A percentile compares a stretch with the other conserved stretches of the same genome.
Conservation (phyloP, 1,284 basidiomycete species). For the Tilletia indica region DNA sequence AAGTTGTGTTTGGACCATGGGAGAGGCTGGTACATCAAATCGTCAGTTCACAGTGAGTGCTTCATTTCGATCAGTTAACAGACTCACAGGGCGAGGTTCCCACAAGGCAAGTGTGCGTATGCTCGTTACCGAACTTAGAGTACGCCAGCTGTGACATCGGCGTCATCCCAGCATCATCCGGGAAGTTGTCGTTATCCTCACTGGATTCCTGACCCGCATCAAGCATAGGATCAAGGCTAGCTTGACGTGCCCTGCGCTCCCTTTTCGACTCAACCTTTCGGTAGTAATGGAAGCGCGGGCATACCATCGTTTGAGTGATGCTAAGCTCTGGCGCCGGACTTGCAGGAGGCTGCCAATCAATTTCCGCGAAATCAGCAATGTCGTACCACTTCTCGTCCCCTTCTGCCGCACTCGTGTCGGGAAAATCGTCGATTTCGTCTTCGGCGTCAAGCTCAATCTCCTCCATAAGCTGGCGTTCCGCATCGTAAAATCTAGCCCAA, state of each 20-base stretch:
- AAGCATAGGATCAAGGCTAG: background rate
- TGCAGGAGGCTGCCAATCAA: conserved; percentile 65
- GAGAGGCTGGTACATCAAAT: conserved; percentile 61
- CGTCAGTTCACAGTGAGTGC: background rate
- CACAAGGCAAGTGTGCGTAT: conserved; percentile 75
- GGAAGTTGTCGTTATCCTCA: background rate
- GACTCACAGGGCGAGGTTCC: conserved; percentile 31
- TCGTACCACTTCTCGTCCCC: conserved; percentile 57
- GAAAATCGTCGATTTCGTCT: conserved; percentile 37
- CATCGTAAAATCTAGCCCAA: conserved; percentile 61
- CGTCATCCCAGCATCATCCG: background rate
- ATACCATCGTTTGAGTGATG: conserved; percentile 70
- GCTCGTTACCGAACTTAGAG: conserved; percentile 82
- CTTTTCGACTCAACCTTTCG: conserved; percentile 61
- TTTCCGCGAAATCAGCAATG: conserved; percentile 78
- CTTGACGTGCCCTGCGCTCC: conserved; percentile 51
- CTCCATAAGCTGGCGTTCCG: conserved; percentile 37
- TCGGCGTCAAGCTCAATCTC: conserved; percentile 40
- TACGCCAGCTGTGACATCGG: conserved; percentile 29
- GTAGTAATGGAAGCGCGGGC: conserved; percentile 79
- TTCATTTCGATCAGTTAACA: background rate
- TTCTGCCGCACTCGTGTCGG: background rate
- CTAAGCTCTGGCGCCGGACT: conserved; percentile 63
- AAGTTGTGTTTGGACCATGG: conserved; percentile 69
- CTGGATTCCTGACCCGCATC: conserved; percentile 11